phyloP scores from a whole-genome alignment of 768 basidiomycete genomes.

The Boletus subparvulus region DNA sequence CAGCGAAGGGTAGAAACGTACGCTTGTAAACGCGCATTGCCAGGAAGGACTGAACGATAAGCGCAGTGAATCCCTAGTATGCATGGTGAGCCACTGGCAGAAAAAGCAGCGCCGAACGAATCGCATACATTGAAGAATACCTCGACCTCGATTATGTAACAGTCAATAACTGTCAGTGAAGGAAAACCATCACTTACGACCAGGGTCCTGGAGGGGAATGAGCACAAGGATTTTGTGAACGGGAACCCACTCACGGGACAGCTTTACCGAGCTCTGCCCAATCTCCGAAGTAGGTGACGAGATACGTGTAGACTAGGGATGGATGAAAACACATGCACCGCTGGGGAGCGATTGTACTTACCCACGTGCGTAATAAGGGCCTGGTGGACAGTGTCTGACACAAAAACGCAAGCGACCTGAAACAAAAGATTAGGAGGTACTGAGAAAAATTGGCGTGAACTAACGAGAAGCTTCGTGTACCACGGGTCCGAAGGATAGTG shows the following conservation, averaged over 20 bases:
- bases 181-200: not conserved
- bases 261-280: not conserved
- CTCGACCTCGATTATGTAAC: conserved; percentile 39
- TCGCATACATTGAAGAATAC: conserved; percentile 48
- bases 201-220: not conserved
- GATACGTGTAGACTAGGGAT: conserved; percentile 46
- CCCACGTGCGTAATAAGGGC: conserved; percentile 52
- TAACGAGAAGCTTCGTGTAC: conserved; percentile 47
- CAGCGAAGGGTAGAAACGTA: conserved; percentile 26
- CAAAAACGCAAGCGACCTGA: conserved; percentile 50
- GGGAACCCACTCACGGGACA: not conserved
- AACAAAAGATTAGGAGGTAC: not conserved
- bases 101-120: not conserved
- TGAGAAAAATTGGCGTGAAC: conserved; percentile 10
- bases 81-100: conserved; percentile 3
- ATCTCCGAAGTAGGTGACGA: conserved; percentile 41
- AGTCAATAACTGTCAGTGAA: not conserved
- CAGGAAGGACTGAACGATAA: conserved; percentile 57
- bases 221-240: not conserved
- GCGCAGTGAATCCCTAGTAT: conserved; percentile 40
- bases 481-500: conserved; percentile 51
- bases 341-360: conserved; percentile 16
- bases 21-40: conserved; percentile 48
- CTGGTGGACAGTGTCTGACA: conserved; percentile 56
- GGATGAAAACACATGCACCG: not conserved